Percentiles rank a stretch among this genome's conserved stretches.
Conservation (phyloP, 202 grass and related monocot genomes). For the Eragrostis tef region DNA sequence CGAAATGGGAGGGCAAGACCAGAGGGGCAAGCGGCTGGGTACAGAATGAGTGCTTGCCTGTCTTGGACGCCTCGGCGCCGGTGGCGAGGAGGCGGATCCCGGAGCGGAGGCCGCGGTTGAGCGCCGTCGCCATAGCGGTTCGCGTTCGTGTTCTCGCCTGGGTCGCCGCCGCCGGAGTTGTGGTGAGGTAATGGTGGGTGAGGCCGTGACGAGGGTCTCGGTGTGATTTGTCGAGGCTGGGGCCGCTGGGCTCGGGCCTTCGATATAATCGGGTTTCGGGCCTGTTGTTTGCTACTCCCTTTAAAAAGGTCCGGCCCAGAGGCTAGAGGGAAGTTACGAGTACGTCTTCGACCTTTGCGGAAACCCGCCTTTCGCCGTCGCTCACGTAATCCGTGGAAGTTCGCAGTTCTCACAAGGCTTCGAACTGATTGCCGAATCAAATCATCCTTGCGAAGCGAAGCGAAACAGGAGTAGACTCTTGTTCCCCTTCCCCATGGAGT, state of each 20-base stretch:
- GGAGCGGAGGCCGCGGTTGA: slow-evolving; percentile 57
- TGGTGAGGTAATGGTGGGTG: background rate
- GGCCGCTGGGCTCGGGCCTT: slow-evolving; percentile 15
- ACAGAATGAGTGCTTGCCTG: slow-evolving; percentile 43
- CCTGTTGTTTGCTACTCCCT: background rate
- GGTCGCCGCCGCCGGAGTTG: slow-evolving; percentile 40
- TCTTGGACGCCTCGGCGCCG: slow-evolving; percentile 57
- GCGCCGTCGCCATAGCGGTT: slow-evolving; percentile 53
- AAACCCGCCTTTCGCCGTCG: fast-evolving
- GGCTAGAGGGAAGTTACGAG: background rate
- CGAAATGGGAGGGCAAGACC: background rate
- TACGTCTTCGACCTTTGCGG: background rate
- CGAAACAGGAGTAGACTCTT: background rate
- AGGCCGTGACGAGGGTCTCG: background rate
- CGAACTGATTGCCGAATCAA: slow-evolving; percentile 41
- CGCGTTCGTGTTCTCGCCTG: slow-evolving; percentile 32
- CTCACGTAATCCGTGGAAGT: fast-evolving
- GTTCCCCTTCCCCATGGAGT: slow-evolving; percentile 52
- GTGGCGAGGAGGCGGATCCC: slow-evolving; percentile 58
- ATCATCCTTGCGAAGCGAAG: background rate
- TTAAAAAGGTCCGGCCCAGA: slow-evolving; percentile 19
- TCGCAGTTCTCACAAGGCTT: background rate
- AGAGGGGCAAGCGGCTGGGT: too few species aligned
- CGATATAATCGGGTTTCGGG: background rate
- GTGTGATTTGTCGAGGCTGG: slow-evolving; percentile 16